Percentiles rank a stretch among this genome's conserved stretches.
phyloP scores from a whole-genome alignment of 2,329 filamentous ascomycete genomes.

The Aureobasidium pullulans region DNA sequence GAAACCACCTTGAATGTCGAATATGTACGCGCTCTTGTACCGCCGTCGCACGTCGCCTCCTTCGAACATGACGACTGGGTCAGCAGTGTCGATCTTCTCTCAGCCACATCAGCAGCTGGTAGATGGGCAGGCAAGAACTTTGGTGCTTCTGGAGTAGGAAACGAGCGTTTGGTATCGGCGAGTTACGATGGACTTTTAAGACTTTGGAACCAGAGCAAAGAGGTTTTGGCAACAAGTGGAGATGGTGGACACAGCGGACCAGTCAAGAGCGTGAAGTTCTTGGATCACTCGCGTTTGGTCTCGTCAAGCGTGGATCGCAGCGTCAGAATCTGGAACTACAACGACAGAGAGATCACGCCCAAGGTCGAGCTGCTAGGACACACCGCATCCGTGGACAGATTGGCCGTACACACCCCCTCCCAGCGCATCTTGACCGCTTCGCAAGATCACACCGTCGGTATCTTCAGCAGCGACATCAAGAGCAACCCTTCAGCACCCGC shows the following conservation, averaged over 20 bases:
- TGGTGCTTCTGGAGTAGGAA: constrained; percentile 38
- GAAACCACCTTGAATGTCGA: constrained; percentile 84
- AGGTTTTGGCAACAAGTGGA: constrained; percentile 70
- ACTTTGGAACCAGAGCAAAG: constrained; percentile 84
- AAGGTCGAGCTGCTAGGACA: constrained; percentile 80
- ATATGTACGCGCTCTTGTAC: constrained; percentile 86
- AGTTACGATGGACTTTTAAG: constrained; percentile 86
- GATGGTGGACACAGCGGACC: constrained; percentile 68
- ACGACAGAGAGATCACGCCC: constrained; percentile 61
- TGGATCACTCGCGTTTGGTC: constrained; percentile 69
- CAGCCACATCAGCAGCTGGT: constrained; percentile 55
- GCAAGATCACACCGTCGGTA: constrained; percentile 71
- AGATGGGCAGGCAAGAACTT: constrained; percentile 47
- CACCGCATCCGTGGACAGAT: constrained; percentile 61
- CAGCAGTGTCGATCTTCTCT: constrained; percentile 74
- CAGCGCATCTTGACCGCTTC: constrained; percentile 80
- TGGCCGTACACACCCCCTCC: constrained; percentile 66
- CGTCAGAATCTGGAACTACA: constrained; percentile 83
- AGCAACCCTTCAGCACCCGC: constrained; percentile 67
- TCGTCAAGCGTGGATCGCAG: constrained; percentile 80
- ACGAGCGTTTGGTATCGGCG: constrained; percentile 76
- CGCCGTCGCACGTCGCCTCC: constrained; percentile 79
- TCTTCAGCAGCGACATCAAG: constrained; percentile 78
- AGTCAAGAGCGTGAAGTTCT: constrained; percentile 75
- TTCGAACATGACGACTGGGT: constrained; percentile 99